A percentile compares a stretch with the other conserved stretches of the same genome.
Evolutionary conservation across 2,329 filamentous ascomycete species (phyloP).

Genomic region (Pseudofabraea citricarpa): DNA sequence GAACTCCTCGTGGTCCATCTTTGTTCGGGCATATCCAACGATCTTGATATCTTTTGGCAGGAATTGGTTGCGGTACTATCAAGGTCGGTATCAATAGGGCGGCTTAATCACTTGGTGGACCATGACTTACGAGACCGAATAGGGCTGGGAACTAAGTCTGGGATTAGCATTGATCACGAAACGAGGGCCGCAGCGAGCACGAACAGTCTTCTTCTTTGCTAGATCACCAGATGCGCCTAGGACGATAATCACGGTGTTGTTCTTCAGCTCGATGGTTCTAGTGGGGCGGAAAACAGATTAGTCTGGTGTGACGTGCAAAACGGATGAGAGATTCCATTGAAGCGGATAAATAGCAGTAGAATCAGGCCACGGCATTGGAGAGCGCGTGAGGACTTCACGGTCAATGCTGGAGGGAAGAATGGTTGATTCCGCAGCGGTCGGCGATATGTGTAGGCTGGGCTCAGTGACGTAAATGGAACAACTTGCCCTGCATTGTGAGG

Average conservation of each 20-base stretch:
- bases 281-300: slow-evolving; percentile 31
- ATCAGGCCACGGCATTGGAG: background rate
- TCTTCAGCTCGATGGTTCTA: slow-evolving; percentile 91
- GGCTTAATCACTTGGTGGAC: slow-evolving; percentile 1
- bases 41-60: slow-evolving; percentile 95
- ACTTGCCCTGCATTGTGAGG: slow-evolving; percentile 47
- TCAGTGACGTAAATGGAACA: slow-evolving; percentile 21
- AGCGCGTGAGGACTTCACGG: slow-evolving; percentile 9
- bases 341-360: slow-evolving; percentile 9
- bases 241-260: slow-evolving; percentile 95
- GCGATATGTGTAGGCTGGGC: slow-evolving; percentile 1
- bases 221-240: slow-evolving; percentile 96
- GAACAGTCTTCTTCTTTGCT: slow-evolving; percentile 99
- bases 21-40: slow-evolving; percentile 97
- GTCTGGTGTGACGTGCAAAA: slow-evolving; percentile 25
- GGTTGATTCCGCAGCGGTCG: slow-evolving; percentile 8
- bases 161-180: slow-evolving; percentile 13
- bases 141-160: slow-evolving; percentile 80
- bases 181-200: slow-evolving; percentile 2
- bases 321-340: slow-evolving; percentile 14
- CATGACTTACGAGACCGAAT: slow-evolving; percentile 82
- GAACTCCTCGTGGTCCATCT: slow-evolving; percentile 98
- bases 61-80: slow-evolving; percentile 96
- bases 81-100: slow-evolving; percentile 13
- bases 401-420: slow-evolving; percentile 3